Evolutionary conservation across 257 asterid genomes (phyloP).

Genomic region (Solanum pinnatisectum): DNA sequence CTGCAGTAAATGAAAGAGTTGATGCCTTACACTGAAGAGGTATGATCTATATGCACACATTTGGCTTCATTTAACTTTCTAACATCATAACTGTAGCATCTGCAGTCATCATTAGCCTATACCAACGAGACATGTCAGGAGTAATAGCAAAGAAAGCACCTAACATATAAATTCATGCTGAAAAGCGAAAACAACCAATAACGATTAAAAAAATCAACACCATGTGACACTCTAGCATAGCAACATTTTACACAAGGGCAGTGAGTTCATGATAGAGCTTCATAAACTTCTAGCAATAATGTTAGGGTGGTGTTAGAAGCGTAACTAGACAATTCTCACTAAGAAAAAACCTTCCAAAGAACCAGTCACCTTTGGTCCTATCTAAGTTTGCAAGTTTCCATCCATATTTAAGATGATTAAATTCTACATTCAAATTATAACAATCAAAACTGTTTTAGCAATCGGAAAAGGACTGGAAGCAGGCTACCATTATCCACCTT

Average conservation of each 20-base stretch:
- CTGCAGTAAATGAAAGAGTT: background rate
- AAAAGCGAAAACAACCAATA: background rate
- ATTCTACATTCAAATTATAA: background rate
- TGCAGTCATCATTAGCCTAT: slow-evolving; percentile 94
- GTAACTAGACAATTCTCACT: background rate
- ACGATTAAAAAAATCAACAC: background rate
- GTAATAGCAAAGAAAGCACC: background rate
- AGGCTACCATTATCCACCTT: background rate
- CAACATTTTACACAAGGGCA: background rate
- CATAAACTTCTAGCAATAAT: background rate
- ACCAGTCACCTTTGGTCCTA: background rate
- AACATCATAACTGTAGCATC: slow-evolving; percentile 82
- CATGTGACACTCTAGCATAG: background rate
- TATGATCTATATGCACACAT: slow-evolving; percentile 88
- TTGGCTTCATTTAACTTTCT: slow-evolving; percentile 77
- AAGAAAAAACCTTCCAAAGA: background rate
- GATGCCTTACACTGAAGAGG: slow-evolving; percentile 78
- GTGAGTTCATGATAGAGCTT: background rate
- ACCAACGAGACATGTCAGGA: background rate
- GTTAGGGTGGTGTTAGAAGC: background rate
- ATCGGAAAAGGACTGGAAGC: background rate
- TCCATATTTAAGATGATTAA: background rate
- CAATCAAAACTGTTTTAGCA: background rate
- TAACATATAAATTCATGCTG: background rate
- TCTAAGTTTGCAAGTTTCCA: background rate